These are phyloP conservation scores for Aspergillus cejpii DNA, from an alignment of 2,329 filamentous ascomycete genomes.

Conservation along the genomic window DNA sequence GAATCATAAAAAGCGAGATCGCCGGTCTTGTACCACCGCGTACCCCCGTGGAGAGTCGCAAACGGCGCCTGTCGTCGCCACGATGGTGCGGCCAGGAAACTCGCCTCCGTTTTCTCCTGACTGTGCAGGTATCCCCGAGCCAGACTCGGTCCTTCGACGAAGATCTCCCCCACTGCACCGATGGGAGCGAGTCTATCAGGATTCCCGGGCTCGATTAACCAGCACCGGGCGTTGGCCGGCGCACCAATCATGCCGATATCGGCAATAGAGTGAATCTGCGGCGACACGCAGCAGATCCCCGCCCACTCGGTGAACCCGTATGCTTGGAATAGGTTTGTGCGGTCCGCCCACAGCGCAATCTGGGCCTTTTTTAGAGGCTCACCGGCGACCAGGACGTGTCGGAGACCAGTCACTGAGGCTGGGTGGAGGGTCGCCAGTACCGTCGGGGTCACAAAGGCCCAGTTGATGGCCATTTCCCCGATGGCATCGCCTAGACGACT, in stretches of 20 bases:
- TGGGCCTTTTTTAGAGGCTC: conserved; percentile 4
- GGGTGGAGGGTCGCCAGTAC: conserved; percentile 20
- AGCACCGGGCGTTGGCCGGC: conserved; percentile 15
- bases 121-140: conserved; percentile 36
- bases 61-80: conserved; percentile 9
- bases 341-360: background rate
- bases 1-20: conserved; percentile 30
- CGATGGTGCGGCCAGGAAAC: conserved; percentile 23
- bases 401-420: conserved; percentile 5
- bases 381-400: conserved; percentile 9
- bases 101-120: conserved; percentile 17
- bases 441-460: conserved; percentile 34
- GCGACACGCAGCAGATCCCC: background rate
- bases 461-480: conserved; percentile 30
- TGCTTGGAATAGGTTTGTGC: background rate
- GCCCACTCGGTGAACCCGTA: conserved; percentile 1
- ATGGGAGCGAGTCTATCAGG: conserved; percentile 10
- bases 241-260: conserved; percentile 10
- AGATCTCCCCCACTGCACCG: conserved; percentile 35
- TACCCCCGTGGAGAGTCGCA: background rate
- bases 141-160: conserved; percentile 39
- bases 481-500: conserved; percentile 10
- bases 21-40: conserved; percentile 32
- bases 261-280: background rate
- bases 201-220: conserved; percentile 24